Base-by-base conservation (phyloP, 805 yeast species). In the Saturnispora hagleri region DNA sequence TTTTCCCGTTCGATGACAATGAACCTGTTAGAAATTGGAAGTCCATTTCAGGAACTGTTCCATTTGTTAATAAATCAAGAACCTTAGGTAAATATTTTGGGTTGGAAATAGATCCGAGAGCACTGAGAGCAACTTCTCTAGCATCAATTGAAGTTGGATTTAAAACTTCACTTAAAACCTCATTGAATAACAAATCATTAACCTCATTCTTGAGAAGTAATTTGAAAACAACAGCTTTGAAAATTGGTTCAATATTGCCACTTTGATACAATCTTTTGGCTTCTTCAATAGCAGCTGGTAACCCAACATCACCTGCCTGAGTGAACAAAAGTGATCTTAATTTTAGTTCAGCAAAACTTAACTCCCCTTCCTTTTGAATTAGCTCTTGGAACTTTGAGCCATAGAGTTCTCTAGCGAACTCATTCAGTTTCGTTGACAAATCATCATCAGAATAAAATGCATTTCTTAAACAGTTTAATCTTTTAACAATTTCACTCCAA, bases 21-120 rank as follows among this genome's bases (percentile, higher is more conserved):
- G 77, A 64, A 8, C 60, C 62, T 3, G 76, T 75, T 48, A 81
- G 66, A 60, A 74, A 77, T 58, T 77, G 79, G 18, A 76, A 71
- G 59, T 82, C 85, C 83, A 82, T 83, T 24, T 71, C 72, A 0
- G 80, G 79, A 35, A 82, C 71, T 38, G 69, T 61, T 2, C 72
- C 71, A 36, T 77, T 70, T 43, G 73, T 61, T 33, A 79, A 62
- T 52, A 72, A 58, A 0, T 57, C 62, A n/a, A 80, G 57, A 46
- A 77, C 64, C 46, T 62, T 61, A n/a, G 64, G 58, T 26, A 77
- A 66, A 28, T 71, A 67, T 13, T 63, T 67, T 9, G 62, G 58
- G 31, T 71, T 69, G 36, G 67, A 57, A 20, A 75, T 68, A 17
- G 68, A 63, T 1, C 87, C 86, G 45, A 82, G 64, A 0, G 86